These are phyloP conservation scores for Blumeria hordei DNA, from an alignment of 2,329 filamentous ascomycete species.

Conservation along the genomic window DNA sequence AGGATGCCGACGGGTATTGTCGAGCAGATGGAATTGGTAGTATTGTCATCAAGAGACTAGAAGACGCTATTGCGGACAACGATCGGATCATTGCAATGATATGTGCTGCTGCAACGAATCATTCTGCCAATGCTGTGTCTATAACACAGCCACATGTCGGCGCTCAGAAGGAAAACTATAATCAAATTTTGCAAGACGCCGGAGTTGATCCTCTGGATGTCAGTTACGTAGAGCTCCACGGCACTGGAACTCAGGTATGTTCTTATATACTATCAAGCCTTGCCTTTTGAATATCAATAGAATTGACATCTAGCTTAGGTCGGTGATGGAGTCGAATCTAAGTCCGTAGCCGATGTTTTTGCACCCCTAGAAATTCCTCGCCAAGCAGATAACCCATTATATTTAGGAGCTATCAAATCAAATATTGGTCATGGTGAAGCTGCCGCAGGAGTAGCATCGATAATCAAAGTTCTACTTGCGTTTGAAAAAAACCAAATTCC, in stretches of 20 bases:
- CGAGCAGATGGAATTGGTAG: constrained; percentile 24
- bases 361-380: constrained; percentile 26
- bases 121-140: constrained; percentile 57
- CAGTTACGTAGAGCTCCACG: constrained; percentile 74
- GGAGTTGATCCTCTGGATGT: constrained; percentile 55
- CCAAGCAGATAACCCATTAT: constrained; percentile 24
- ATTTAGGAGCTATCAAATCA: constrained; percentile 16
- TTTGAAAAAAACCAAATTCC: constrained; percentile 13
- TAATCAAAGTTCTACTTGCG: constrained; percentile 16
- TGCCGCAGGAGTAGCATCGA: constrained; percentile 14
- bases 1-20: constrained; percentile 27
- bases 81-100: constrained; percentile 30
- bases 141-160: constrained; percentile 66
- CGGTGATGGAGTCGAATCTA: constrained; percentile 63
- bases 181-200: constrained; percentile 43
- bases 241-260: constrained; percentile 40
- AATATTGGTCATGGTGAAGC: constrained; percentile 17
- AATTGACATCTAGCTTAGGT: constrained; percentile 25
- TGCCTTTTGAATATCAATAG: neutral
- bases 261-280: neutral
- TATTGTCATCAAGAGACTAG: constrained; percentile 25
- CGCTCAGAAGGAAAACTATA: constrained; percentile 51
- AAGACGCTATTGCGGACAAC: constrained; percentile 25
- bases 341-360: constrained; percentile 43
- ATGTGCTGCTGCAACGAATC: constrained; percentile 51